Conservation (phyloP, 495 filamentous ascomycete genomes). For the Saxophila tyrrhenica region DNA sequence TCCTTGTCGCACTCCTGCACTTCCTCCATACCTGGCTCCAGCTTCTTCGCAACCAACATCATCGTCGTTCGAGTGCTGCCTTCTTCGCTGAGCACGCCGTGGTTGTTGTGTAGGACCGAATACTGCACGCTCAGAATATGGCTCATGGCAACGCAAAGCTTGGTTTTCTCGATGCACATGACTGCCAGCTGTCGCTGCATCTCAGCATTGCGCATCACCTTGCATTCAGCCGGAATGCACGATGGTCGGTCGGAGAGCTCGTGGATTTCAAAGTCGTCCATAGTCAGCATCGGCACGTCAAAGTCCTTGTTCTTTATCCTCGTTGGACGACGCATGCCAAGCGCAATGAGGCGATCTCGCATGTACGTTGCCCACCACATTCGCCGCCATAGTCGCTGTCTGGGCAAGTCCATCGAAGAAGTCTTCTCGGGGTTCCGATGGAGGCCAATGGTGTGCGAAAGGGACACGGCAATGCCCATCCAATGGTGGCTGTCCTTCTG, state of each 20-base stretch:
- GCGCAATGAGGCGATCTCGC: constrained; percentile 73
- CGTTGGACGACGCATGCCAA: constrained; percentile 82
- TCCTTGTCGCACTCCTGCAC: constrained; percentile 63
- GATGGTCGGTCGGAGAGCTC: constrained; percentile 48
- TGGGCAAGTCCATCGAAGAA: constrained; percentile 50
- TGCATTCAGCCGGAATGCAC: constrained; percentile 54
- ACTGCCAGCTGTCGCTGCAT: constrained; percentile 64
- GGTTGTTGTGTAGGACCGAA: constrained; percentile 72
- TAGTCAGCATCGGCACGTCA: constrained; percentile 74
- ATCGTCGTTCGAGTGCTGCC: constrained; percentile 69
- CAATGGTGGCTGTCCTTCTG: constrained; percentile 88
- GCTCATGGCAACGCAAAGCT: constrained; percentile 75
- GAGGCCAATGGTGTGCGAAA: constrained; percentile 73
- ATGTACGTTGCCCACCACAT: constrained; percentile 96
- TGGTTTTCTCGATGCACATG: constrained; percentile 86
- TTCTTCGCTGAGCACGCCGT: constrained; percentile 47
- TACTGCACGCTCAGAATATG: constrained; percentile 78
- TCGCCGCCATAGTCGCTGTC: constrained; percentile 71
- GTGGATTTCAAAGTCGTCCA: constrained; percentile 73
- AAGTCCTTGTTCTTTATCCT: constrained; percentile 82
- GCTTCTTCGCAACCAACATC: constrained; percentile 83
- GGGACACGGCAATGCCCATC: constrained; percentile 77
- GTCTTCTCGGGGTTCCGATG: constrained; percentile 69
- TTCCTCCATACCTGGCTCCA: constrained; percentile 59
- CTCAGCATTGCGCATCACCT: constrained; percentile 48